phyloP scores from a whole-genome alignment of 2,329 filamentous ascomycete species.

The Hypoxylon sp. region DNA sequence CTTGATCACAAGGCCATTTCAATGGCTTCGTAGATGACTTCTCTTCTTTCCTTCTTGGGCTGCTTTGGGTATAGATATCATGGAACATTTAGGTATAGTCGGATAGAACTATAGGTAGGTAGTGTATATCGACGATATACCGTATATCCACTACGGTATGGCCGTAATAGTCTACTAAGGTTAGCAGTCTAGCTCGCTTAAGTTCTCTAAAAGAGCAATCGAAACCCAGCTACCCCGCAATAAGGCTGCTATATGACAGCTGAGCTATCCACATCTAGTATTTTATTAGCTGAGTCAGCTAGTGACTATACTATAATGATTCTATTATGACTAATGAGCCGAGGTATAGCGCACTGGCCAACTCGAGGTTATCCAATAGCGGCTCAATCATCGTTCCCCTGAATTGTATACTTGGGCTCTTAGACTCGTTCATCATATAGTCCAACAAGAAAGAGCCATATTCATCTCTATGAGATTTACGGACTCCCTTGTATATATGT shows the following conservation, averaged over 20 bases:
- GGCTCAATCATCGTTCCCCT: background rate
- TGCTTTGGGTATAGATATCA: background rate
- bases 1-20: background rate
- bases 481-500: background rate
- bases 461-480: background rate
- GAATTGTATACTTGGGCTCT: background rate
- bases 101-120: background rate
- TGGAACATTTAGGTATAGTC: background rate
- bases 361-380: background rate
- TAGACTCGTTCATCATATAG: background rate
- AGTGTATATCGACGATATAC: background rate
- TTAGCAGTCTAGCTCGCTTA: background rate
- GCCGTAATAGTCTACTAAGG: background rate
- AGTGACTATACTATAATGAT: background rate
- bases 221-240: slow-evolving; percentile 26
- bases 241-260: slow-evolving; percentile 21
- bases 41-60: background rate
- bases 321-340: slow-evolving; percentile 3
- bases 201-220: background rate
- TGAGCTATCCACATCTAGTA: background rate
- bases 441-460: background rate
- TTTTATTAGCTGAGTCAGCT: background rate
- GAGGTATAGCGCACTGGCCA: slow-evolving; percentile 11
- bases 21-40: background rate
- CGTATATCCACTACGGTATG: background rate